A percentile compares a stretch with the other conserved stretches of the same genome.
phyloP scores from a whole-genome alignment of 208 protist genomes.

The Wallacemonas collosoma region DNA sequence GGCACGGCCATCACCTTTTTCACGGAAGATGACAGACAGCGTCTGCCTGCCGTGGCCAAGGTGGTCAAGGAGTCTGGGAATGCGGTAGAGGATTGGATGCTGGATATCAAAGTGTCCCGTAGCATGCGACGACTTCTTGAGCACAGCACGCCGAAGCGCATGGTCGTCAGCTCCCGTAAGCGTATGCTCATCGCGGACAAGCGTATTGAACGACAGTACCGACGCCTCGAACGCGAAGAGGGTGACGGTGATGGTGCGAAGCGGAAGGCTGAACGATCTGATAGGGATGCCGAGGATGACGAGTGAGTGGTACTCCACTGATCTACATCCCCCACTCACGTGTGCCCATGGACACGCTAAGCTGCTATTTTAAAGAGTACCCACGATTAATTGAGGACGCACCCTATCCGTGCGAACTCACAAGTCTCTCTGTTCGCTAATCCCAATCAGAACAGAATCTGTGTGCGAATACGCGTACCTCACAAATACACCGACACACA shows the following conservation, averaged over 20 bases:
- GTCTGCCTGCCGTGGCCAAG: constrained; percentile 89
- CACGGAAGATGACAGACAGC: constrained; percentile 93
- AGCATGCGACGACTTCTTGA: constrained; percentile 55
- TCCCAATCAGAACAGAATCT: neutral
- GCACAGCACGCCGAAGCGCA: constrained; percentile 79
- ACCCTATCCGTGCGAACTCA: neutral
- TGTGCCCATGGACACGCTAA: constrained; percentile 6
- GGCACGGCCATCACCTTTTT: constrained; percentile 97
- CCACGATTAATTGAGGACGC: neutral
- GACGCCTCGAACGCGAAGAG: constrained; percentile 61
- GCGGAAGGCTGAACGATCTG: neutral
- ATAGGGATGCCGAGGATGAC: neutral
- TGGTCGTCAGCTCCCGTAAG: constrained; percentile 87
- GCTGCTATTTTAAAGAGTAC: neutral
- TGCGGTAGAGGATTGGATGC: constrained; percentile 95
- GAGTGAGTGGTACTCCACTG: neutral
- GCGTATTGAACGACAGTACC: constrained; percentile 70
- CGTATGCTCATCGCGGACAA: constrained; percentile 80
- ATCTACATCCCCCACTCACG: neutral
- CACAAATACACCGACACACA: neutral
- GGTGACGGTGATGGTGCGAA: constrained; percentile 22
- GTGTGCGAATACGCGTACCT: neutral
- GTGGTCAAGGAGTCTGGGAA: constrained; percentile 94
- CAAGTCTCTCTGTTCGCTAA: neutral
- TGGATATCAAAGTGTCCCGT: constrained; percentile 82